These are phyloP conservation scores for Apiospora arundinis DNA, from an alignment of 2,329 filamentous ascomycete species.

Conservation along the genomic window DNA sequence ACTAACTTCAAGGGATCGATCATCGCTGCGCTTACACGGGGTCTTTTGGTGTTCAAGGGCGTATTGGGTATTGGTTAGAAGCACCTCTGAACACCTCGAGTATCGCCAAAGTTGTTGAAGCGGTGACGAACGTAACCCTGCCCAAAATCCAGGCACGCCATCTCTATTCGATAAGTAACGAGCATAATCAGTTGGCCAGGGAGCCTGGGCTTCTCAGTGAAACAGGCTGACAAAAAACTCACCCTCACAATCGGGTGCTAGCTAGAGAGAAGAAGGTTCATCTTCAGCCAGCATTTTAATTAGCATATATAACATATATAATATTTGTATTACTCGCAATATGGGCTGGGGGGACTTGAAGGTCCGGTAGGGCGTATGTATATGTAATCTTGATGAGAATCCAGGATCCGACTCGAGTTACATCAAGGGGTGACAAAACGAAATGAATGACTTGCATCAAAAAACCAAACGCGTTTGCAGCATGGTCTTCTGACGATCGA, in stretches of 20 bases:
- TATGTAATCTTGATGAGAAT: neutral
- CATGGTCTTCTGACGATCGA: neutral
- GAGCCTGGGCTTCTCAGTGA: neutral
- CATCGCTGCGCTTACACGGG: neutral
- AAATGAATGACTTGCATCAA: conserved; percentile 2
- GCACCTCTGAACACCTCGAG: neutral
- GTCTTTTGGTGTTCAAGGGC: neutral
- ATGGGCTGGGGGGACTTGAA: neutral
- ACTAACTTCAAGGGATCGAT: neutral
- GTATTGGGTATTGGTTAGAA: neutral
- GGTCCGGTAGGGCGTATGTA: neutral
- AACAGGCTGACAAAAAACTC: neutral
- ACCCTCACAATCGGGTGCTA: neutral
- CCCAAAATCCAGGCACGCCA: neutral
- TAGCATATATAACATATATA: no score
- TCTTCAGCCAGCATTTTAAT: no score
- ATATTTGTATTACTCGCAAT: neutral
- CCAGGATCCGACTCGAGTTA: neutral
- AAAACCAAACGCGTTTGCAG: neutral
- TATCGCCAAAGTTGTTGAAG: neutral
- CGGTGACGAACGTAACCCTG: no score
- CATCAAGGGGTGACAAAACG: neutral
- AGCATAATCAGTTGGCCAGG: neutral
- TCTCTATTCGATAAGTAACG: neutral
- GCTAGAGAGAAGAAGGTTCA: neutral